phyloP scores from a whole-genome alignment of 2,329 filamentous ascomycete species.

The Coniella vitis region DNA sequence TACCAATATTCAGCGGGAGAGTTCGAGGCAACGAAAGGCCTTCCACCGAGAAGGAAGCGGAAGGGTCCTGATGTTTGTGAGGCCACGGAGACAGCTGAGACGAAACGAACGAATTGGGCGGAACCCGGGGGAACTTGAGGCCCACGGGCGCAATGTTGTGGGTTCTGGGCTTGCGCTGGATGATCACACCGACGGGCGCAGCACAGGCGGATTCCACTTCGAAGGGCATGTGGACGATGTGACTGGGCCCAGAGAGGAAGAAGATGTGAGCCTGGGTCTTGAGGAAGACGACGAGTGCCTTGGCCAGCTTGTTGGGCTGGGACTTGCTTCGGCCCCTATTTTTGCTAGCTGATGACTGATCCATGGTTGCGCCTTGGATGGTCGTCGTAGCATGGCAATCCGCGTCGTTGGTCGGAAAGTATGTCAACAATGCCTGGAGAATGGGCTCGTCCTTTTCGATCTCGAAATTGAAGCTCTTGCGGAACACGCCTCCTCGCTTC shows the following conservation, averaged over 20 bases:
- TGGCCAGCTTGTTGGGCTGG: conserved; percentile 33
- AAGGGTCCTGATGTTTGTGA: conserved; percentile 31
- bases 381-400: conserved; percentile 21
- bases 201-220: conserved; percentile 85
- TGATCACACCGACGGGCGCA: conserved; percentile 72
- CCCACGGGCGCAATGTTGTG: conserved; percentile 45
- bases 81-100: conserved; percentile 54
- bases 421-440: conserved; percentile 77
- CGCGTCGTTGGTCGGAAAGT: conserved; percentile 57
- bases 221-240: conserved; percentile 90
- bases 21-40: conserved; percentile 49
- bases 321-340: conserved; percentile 6
- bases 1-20: conserved; percentile 44
- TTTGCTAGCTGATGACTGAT: background rate
- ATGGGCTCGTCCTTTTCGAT: conserved; percentile 74
- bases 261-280: conserved; percentile 91
- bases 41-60: conserved; percentile 50
- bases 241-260: conserved; percentile 79
- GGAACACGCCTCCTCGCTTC: conserved; percentile 79
- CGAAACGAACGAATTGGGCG: conserved; percentile 77
- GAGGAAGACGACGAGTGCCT: conserved; percentile 83
- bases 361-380: conserved; percentile 9
- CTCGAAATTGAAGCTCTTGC: conserved; percentile 79
- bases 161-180: conserved; percentile 67
- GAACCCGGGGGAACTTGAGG: conserved; percentile 54